A percentile compares a stretch with the other conserved stretches of the same genome.
Conservation (phyloP, 169 alveolate species). For the Toxoplasma gondii region DNA sequence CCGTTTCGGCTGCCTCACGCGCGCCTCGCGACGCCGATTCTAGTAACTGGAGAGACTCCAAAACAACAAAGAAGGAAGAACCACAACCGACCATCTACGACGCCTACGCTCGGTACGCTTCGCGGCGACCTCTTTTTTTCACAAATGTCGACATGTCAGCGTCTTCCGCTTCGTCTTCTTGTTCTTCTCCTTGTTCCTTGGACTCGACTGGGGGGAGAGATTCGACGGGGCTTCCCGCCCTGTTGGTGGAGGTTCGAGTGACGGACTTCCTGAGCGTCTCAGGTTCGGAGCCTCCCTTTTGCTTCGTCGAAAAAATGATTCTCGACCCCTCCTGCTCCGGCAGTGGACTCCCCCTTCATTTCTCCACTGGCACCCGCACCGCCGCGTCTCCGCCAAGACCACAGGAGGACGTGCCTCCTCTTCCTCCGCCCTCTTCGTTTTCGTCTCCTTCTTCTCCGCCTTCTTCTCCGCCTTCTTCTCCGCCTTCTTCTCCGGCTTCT, state of each 20-base stretch:
- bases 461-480: neutral
- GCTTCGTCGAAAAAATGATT: constrained; percentile 55
- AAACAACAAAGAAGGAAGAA: too few species aligned
- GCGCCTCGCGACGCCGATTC: neutral
- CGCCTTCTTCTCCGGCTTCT: neutral
- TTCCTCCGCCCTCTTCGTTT: neutral
- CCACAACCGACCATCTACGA: neutral
- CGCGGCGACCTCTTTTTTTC: constrained; percentile 51
- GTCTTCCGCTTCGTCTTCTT: neutral
- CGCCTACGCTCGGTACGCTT: constrained; percentile 28
- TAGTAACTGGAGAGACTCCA: too few species aligned
- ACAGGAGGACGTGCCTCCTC: neutral
- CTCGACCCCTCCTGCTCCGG: constrained; percentile 81
- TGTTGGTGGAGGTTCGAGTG: constrained; percentile 55
- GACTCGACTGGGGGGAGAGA: neutral
- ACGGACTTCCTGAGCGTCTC: constrained; percentile 49
- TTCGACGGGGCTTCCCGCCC: constrained; percentile 22
- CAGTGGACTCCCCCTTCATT: constrained; percentile 76
- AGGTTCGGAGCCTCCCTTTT: constrained; percentile 51
- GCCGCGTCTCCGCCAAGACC: neutral
- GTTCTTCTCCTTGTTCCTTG: neutral
- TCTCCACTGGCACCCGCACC: neutral
- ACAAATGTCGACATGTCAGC: neutral
- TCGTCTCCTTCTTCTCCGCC: neutral
- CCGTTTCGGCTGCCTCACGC: neutral